A percentile compares a stretch with the other conserved stretches of the same genome.
phyloP scores from a whole-genome alignment of 371 early-diverging fungal genomes.

The Rhizopus microsporus region DNA sequence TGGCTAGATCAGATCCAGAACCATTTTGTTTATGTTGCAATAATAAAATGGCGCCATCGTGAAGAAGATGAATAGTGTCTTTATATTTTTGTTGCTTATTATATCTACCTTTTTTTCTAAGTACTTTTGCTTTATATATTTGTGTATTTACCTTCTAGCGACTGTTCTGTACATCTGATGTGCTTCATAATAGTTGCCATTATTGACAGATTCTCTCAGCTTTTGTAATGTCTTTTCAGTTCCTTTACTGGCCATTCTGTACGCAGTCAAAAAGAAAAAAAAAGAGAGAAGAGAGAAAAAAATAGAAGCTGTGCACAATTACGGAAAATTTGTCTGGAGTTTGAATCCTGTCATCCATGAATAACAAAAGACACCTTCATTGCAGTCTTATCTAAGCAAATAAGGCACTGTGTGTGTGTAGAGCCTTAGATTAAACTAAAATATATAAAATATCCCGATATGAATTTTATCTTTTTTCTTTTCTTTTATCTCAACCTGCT shows the following conservation, averaged over 20 bases:
- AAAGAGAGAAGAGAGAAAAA: constrained; percentile 4
- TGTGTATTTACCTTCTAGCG: constrained; percentile 70
- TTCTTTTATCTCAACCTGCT: not conserved
- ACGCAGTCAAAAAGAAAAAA: not conserved
- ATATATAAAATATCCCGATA: not conserved
- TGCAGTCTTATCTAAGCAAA: not conserved
- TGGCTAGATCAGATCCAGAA: constrained; percentile 82
- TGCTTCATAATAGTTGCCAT: constrained; percentile 89
- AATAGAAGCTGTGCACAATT: not conserved
- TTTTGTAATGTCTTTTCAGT: constrained; percentile 71
- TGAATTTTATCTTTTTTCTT: not conserved
- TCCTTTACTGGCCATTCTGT: constrained; percentile 58
- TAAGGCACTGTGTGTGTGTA: too few relatives aligned
- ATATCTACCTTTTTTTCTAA: constrained; percentile 50
- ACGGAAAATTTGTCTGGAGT: not conserved
- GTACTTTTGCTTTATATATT: not conserved
- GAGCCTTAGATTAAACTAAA: not conserved
- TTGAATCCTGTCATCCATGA: too few relatives aligned
- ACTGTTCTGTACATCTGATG: constrained; percentile 94
- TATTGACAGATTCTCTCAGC: constrained; percentile 66
- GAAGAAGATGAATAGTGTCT: constrained; percentile 78
- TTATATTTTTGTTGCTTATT: constrained; percentile 80
- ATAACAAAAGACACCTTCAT: too few relatives aligned
- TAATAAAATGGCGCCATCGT: constrained; percentile 76
- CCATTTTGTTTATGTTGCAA: constrained; percentile 81